Base-by-base conservation (phyloP, 2,329 filamentous ascomycete species). In the Cladophialophora psammophila region DNA sequence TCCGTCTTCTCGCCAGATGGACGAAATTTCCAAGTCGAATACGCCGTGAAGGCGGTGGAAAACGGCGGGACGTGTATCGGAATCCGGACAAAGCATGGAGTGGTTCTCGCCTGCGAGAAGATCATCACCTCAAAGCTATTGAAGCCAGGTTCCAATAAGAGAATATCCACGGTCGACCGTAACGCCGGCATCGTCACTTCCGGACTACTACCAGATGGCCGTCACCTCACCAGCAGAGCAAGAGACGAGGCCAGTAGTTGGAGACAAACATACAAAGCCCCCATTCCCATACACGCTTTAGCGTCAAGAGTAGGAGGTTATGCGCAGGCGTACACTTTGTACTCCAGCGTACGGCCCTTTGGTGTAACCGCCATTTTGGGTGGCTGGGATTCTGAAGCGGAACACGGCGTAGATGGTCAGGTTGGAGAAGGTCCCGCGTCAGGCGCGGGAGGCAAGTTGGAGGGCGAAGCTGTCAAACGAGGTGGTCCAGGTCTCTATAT, bases 1-100 rank as follows among this genome's bases (percentile, higher is more conserved):
- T 98, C 95, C 78, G 96, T 98, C 85, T 99, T 98, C 87, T 98
- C 95, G 57, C 95, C 95, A 73, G 95, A 99, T 84, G 95, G 95
- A 78, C 92, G 95, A 75, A 99, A 99, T 82, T 99, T 99, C 82
- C 95, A 99, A 83, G 88, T 90, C 81, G 95, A 99, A 86, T 99
- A 99, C 81, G 95, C 95, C 74, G 91, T 96, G 75, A 99, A 99
- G 86, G 95, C 95, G 64, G 95, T 99, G 71, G 95, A 99, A 84
- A 98, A 96, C 77, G 95, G 94, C 73, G 94, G 95, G 77, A 99
- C 95, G 63, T 93, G 94, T 62, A 89, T 99, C 80, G 95, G 95
- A 74, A 97, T 99, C 81, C 88, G 93, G 79, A 97, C 93, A 87
- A 97, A 96, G 83, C 93, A 98, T 80, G 95, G 95, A 71, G 92